Evolutionary conservation across 306 rosid species (phyloP).

Genomic region (Castanea sativa): DNA sequence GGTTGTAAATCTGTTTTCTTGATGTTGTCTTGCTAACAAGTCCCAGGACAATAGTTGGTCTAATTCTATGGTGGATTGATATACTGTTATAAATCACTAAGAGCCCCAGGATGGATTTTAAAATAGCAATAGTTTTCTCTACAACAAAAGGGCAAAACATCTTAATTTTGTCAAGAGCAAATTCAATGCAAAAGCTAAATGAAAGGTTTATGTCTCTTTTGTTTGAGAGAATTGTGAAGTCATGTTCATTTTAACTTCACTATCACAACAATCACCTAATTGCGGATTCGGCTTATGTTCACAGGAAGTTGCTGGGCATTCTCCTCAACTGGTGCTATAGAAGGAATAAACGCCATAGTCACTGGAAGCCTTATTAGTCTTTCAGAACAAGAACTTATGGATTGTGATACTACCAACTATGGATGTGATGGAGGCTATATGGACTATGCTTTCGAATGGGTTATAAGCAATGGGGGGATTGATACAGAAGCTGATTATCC

Average conservation of each 20-base stretch:
- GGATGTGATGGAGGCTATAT: constrained; percentile 79
- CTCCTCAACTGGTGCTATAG: constrained; percentile 68
- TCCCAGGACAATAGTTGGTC: neutral
- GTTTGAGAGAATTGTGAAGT: neutral
- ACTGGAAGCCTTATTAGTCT: constrained; percentile 63
- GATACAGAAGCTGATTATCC: constrained; percentile 64
- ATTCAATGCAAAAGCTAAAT: too few species aligned
- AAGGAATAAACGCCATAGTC: constrained; percentile 71
- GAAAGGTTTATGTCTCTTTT: neutral
- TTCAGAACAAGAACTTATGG: constrained; percentile 79
- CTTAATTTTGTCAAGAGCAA: too few species aligned
- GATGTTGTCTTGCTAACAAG: neutral
- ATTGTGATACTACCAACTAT: constrained; percentile 58
- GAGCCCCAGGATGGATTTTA: too few species aligned
- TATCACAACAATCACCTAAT: neutral
- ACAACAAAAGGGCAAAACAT: too few species aligned
- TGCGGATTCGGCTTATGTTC: neutral
- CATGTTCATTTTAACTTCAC: neutral
- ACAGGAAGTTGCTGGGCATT: constrained; percentile 93
- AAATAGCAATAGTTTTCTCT: too few species aligned
- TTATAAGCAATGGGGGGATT: constrained; percentile 69
- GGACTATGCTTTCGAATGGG: constrained; percentile 88
- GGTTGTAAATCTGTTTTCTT: too few species aligned
- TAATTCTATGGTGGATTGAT: neutral
- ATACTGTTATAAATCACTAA: neutral